Evolutionary conservation across 495 filamentous ascomycete species (phyloP).

Genomic region (Xylaria longipes): DNA sequence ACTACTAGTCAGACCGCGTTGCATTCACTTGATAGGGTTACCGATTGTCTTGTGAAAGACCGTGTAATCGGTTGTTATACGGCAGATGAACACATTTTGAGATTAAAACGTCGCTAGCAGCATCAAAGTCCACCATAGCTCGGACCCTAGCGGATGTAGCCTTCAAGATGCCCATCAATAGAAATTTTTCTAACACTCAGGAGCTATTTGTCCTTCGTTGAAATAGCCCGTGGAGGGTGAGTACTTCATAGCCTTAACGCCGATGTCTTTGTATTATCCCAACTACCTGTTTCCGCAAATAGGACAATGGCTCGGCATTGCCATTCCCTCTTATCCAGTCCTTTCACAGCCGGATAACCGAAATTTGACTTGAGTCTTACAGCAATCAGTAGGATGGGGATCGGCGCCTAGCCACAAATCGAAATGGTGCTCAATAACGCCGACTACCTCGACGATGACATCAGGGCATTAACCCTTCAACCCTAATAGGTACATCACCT

Average conservation of each 20-base stretch:
- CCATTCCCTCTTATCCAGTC: background rate
- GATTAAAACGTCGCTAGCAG: constrained; percentile 12
- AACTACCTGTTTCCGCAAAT: background rate
- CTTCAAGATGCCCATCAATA: background rate
- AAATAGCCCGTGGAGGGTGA: background rate
- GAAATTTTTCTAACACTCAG: background rate
- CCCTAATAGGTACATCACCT: background rate
- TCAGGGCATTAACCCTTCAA: background rate
- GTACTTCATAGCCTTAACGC: background rate
- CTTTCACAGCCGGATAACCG: background rate
- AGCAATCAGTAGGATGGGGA: background rate
- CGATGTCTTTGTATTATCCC: constrained; percentile 16
- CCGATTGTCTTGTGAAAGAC: background rate
- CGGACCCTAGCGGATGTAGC: background rate
- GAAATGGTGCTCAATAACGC: background rate
- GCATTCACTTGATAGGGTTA: background rate
- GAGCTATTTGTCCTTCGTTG: background rate
- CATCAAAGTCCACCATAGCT: background rate
- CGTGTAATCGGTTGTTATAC: constrained; percentile 3
- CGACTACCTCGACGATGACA: background rate
- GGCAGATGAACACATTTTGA: constrained; percentile 9
- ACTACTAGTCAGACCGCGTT: background rate
- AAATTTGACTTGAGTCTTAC: background rate
- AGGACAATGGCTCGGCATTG: background rate
- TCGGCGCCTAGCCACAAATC: background rate